Percentiles rank a stretch among this genome's conserved stretches.
Evolutionary conservation across 768 basidiomycete species (phyloP).

Genomic region (Termitomyces heimii): DNA sequence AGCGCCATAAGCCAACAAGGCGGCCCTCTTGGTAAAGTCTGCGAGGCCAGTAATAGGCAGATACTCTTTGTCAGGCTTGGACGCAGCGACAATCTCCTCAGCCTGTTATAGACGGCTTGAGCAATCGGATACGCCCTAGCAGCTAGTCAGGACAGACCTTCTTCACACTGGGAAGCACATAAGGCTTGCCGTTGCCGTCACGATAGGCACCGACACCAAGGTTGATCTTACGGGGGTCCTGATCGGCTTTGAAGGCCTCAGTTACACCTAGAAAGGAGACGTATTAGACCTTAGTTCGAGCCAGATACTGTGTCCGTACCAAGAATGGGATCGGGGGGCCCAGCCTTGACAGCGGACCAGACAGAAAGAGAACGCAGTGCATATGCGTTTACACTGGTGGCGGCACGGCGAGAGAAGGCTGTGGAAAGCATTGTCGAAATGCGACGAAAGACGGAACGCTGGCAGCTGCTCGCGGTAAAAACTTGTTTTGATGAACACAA

Average conservation of each 20-base stretch:
- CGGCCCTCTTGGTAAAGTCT: slow-evolving; percentile 80
- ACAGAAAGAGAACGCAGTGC: slow-evolving; percentile 52
- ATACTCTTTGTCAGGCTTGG: slow-evolving; percentile 88
- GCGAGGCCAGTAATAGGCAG: slow-evolving; percentile 90
- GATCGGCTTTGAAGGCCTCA: slow-evolving; percentile 96
- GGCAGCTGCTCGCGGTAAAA: slow-evolving; percentile 2
- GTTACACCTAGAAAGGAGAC: slow-evolving; percentile 57
- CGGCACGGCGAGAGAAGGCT: slow-evolving; percentile 45
- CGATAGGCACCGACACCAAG: slow-evolving; percentile 97
- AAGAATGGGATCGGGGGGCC: slow-evolving; percentile 91
- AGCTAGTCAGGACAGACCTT: slow-evolving; percentile 43
- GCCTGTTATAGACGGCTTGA: slow-evolving; percentile 40
- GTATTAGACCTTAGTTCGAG: slow-evolving; percentile 5
- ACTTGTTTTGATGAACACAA: background rate
- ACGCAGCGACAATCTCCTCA: slow-evolving; percentile 62
- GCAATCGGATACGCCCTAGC: background rate
- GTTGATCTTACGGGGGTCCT: slow-evolving; percentile 90
- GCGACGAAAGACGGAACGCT: slow-evolving; percentile 17
- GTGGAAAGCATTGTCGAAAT: slow-evolving; percentile 39
- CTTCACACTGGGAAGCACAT: slow-evolving; percentile 83
- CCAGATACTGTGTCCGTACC: slow-evolving; percentile 38
- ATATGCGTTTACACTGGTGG: slow-evolving; percentile 27
- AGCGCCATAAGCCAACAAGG: slow-evolving; percentile 85
- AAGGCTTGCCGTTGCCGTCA: slow-evolving; percentile 92
- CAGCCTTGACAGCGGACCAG: slow-evolving; percentile 80